Evolutionary conservation across 768 basidiomycete genomes (phyloP).

Genomic region (Lactarius hengduanensis): DNA sequence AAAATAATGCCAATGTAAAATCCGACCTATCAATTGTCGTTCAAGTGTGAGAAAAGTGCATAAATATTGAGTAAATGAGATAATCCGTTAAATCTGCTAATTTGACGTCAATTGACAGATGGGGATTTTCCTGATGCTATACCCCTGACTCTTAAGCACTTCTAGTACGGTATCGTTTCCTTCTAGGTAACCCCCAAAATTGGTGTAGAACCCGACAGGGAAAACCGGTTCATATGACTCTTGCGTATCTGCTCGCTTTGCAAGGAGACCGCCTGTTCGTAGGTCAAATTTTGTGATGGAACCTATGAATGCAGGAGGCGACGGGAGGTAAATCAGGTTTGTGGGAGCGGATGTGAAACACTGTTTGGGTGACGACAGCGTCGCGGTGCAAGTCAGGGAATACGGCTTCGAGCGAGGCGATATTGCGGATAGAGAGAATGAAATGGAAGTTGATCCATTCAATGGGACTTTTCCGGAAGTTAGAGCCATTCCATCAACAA

Average conservation of each 20-base stretch:
- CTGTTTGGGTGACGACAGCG: slow-evolving; percentile 30
- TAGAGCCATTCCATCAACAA: slow-evolving; percentile 31
- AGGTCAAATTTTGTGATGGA: slow-evolving; percentile 50
- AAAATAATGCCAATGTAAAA: too few species aligned
- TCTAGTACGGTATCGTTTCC: slow-evolving; percentile 52
- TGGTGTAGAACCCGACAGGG: slow-evolving; percentile 74
- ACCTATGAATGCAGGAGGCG: slow-evolving; percentile 35
- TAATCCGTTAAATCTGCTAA: too few species aligned
- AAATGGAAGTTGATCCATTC: slow-evolving; percentile 40
- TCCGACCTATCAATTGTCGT: too few species aligned
- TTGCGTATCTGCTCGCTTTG: slow-evolving; percentile 35
- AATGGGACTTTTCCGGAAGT: slow-evolving; percentile 37
- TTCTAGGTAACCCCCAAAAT: slow-evolving; percentile 53
- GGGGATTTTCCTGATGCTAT: too few species aligned
- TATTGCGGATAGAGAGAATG: slow-evolving; percentile 36
- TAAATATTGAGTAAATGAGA: too few species aligned
- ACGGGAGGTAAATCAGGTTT: slow-evolving; percentile 43
- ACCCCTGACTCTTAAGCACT: slow-evolving; percentile 60
- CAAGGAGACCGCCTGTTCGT: slow-evolving; percentile 45
- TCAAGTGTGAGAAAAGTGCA: too few species aligned
- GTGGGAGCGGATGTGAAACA: slow-evolving; percentile 36
- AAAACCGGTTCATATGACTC: slow-evolving; percentile 44
- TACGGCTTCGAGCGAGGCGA: slow-evolving; percentile 35
- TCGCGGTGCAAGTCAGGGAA: slow-evolving; percentile 39
- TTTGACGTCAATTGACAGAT: too few species aligned